Evolutionary conservation across 805 yeast genomes (phyloP).

Genomic region (Candida silvicultrix): DNA sequence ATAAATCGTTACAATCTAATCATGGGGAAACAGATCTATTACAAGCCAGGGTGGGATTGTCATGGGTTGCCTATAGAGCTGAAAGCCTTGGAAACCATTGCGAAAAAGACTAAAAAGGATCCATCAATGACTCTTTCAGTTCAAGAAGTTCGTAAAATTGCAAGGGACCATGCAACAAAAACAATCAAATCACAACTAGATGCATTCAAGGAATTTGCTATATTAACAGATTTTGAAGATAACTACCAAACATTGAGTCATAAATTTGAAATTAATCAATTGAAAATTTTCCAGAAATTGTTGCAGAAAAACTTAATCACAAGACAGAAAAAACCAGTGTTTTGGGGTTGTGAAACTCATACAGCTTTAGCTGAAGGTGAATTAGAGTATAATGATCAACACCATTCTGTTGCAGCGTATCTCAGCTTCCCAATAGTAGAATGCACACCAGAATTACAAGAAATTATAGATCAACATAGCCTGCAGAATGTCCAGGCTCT

Average conservation of each 20-base stretch:
- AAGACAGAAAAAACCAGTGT: constrained; percentile 90
- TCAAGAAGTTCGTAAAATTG: constrained; percentile 56
- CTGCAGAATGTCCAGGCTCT: constrained; percentile 28
- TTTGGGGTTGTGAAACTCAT: constrained; percentile 92
- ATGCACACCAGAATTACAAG: constrained; percentile 14
- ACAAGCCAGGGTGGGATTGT: constrained; percentile 97
- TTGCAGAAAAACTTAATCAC: constrained; percentile 62
- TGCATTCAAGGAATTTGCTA: constrained; percentile 64
- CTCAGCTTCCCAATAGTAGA: constrained; percentile 55
- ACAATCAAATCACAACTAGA: constrained; percentile 59
- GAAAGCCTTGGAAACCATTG: constrained; percentile 57
- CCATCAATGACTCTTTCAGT: constrained; percentile 32
- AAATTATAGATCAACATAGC: constrained; percentile 3
- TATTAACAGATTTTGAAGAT: constrained; percentile 76
- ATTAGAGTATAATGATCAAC: constrained; percentile 74
- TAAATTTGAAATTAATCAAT: constrained; percentile 68
- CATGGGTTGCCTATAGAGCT: constrained; percentile 96
- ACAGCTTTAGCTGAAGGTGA: constrained; percentile 98
- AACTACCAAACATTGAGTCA: constrained; percentile 71
- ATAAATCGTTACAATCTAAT: constrained; percentile 66
- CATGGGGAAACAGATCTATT: constrained; percentile 56
- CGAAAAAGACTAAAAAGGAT: constrained; percentile 26
- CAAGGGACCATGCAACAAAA: constrained; percentile 60
- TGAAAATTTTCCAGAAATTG: constrained; percentile 61
- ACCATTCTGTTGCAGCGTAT: constrained; percentile 61